Evolutionary conservation across 805 yeast genomes (phyloP), one percentile per base, ranked within the genome.

Genomic region (Ascoidea tarda): DNA sequence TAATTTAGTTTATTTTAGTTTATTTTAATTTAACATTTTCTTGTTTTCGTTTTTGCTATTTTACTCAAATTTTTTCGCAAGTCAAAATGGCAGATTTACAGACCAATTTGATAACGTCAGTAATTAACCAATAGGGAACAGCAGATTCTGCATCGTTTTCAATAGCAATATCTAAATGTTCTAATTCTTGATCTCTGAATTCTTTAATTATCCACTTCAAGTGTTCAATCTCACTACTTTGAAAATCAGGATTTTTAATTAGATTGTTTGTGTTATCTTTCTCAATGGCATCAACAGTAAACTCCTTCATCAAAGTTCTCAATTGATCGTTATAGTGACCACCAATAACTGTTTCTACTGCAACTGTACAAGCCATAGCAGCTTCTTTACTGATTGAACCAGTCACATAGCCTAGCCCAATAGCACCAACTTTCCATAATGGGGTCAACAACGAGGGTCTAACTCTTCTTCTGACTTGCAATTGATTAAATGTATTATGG

Each of bases 281-380:
- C 8, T 66, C 65, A 21, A 64, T 64, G 28, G 66, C 66, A 16
- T 70, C 64, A 33, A 78, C 71, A 16, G 78, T 75, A 62, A 75
- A 87, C 55, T 83, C 84, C 57, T 80, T 82, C 66, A 78, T 76
- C 53, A 93, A 71, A 46, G 81, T 79, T 51, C 99, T 73, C 58
- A 93, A 71, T 66, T 93, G 99, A 56, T 81, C 82, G 64, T 93
- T 93, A 68, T 93, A 93, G 65, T 93, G 99, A 1, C 87, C 86
- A 1, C 99, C 99, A 65, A 93, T 93, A 5, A 93, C 98, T 0
- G 99, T 93, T 67, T 93, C 99, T 1, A 93, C 98, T 0, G 98
- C 98, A 55, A 90, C 98, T 0, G 99, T 93, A 65, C 99, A 93
- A 1, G 99, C 98, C 99, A 93, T 93, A 2, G 99, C 98, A 2